Percentiles rank a stretch among this genome's conserved stretches.
Conservation (phyloP, 176 grass and related monocot genomes). For the Pontederia crassipes region DNA sequence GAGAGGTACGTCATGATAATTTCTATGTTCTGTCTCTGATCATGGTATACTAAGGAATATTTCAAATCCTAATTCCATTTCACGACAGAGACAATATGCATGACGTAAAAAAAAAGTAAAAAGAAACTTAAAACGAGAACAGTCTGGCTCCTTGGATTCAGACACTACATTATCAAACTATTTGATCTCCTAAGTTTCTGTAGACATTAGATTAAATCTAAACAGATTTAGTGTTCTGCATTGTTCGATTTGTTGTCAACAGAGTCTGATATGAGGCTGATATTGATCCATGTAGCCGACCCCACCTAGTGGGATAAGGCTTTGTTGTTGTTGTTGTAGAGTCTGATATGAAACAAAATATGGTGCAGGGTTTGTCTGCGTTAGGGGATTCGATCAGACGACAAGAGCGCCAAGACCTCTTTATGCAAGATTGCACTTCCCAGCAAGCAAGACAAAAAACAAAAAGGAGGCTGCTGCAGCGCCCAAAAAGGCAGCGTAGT, state of each 20-base stretch:
- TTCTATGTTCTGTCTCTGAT: background rate
- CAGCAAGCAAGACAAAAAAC: slow-evolving; percentile 37
- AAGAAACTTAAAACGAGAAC: too few species aligned
- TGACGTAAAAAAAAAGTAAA: background rate
- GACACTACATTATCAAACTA: too few species aligned
- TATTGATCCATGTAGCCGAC: too few species aligned
- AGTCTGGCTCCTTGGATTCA: too few species aligned
- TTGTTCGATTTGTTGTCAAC: slow-evolving; percentile 6
- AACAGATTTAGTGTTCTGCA: too few species aligned
- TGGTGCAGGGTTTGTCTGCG: slow-evolving; percentile 49
- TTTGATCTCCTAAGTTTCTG: too few species aligned
- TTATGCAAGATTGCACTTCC: slow-evolving; percentile 56
- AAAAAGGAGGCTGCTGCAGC: slow-evolving; percentile 26
- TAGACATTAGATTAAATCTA: too few species aligned
- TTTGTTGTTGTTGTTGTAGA: background rate
- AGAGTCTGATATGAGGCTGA: background rate
- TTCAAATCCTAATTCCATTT: background rate
- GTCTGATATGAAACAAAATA: background rate
- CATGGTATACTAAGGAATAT: background rate
- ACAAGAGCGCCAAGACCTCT: slow-evolving; percentile 54
- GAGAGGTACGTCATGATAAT: slow-evolving; percentile 38
- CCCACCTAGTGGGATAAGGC: too few species aligned
- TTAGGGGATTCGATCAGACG: slow-evolving; percentile 52
- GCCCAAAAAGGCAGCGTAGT: slow-evolving; percentile 17
- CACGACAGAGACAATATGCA: background rate